A percentile compares a stretch with the other conserved stretches of the same genome.
Conservation (phyloP, 129 eudicot genomes). For the Calendula officinalis region DNA sequence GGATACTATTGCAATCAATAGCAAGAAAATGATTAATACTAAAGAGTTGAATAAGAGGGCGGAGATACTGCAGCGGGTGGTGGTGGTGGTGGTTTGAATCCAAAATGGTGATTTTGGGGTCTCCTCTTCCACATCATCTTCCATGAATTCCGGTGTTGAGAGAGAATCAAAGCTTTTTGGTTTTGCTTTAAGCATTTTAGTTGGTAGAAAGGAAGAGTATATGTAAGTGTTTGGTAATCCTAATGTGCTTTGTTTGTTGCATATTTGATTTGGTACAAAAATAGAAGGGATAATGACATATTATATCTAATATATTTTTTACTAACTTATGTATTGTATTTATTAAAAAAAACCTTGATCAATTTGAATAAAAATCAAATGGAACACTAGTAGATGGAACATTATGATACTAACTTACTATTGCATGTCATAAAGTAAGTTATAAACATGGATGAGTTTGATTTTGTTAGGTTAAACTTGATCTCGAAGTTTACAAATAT, state of each 20-base stretch:
- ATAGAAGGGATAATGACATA: no score
- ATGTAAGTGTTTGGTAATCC: slow-evolving; percentile 26
- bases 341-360: no score
- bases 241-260: slow-evolving; percentile 18
- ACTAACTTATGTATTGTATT: no score
- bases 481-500: no score
- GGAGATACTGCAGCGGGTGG: slow-evolving; percentile 46
- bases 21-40: slow-evolving; percentile 43
- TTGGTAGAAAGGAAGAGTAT: slow-evolving; percentile 22
- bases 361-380: no score
- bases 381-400: no score
- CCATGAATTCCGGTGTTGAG: slow-evolving; percentile 41
- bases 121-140: slow-evolving; percentile 42
- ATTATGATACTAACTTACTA: no score
- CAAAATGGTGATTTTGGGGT: slow-evolving; percentile 61
- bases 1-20: slow-evolving; percentile 56
- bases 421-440: no score
- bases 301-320: no score
- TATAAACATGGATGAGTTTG: no score
- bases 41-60: slow-evolving; percentile 68
- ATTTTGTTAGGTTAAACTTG: no score
- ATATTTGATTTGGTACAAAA: slow-evolving; percentile 5
- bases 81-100: slow-evolving; percentile 56
- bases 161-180: slow-evolving; percentile 18
- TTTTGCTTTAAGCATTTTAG: slow-evolving; percentile 38